Base-by-base conservation (phyloP, 805 yeast genomes). In the Starmerella vaccinii region DNA sequence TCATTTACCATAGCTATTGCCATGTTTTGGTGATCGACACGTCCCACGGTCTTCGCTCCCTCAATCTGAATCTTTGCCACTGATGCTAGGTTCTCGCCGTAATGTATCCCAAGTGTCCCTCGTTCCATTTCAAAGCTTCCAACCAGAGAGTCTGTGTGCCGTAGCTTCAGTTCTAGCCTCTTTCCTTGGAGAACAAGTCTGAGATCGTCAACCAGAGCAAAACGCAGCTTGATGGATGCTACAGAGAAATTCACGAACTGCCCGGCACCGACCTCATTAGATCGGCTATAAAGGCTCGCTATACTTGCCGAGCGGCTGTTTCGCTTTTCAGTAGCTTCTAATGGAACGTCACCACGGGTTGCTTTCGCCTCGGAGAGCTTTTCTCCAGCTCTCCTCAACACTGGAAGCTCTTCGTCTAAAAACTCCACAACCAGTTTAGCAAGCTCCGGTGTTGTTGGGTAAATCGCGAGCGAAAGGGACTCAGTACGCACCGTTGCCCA, bases 401-500 rank as follows among this genome's bases (percentile, higher is more conserved):
- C 33, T 0, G 55, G 52, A n/a, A 51, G 39, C 38, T 59, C 61
- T 1, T 23, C 30, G 19, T 52, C 45, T 3, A 58, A 7, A 27
- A 59, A 52, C 19, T 41, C 39, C 4, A 47, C 50, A 3, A 51
- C 27, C 15, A 49, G 19, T 9, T 26, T 16, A 10, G 49, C 47
- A 4, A 57, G 35, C 24, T 57, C 54, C 2, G 33, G 46, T 1
- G 51, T 33, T 0, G 56, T 47, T 7, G 53, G 53, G 23, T 51
- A 57, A 4, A 56, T 18, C 13, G 50, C 56, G 16, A 57, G 33
- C 5, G 60, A 55, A 10, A 59, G 42, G 2, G 54, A 40, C 5
- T 49, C 56, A 1, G 55, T 52, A 10, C 46, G 38, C 9, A 56
- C 45, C 2, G 55, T 21, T 4, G 50, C 52, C 58, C 62, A 59